Evolutionary conservation across 108 stramenopile genomes (phyloP).

Genomic region (Parmales sp.): DNA sequence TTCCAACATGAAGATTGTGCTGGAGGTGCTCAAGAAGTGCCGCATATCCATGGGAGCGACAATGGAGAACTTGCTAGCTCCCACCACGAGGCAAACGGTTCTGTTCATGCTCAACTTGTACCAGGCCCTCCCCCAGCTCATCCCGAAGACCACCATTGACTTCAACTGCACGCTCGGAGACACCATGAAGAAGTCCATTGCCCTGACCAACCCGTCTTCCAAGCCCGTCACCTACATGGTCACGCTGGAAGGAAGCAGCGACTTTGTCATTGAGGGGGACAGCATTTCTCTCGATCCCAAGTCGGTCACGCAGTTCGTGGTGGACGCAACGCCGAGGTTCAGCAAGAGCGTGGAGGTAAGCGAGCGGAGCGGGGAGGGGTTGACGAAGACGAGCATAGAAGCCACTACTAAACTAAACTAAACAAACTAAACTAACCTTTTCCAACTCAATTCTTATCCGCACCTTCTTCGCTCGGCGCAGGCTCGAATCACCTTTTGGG

Average conservation of each 20-base stretch:
- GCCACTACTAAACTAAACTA: too few relatives aligned
- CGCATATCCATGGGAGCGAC: background rate
- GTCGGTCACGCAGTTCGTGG: slow-evolving; percentile 4
- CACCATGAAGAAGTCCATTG: slow-evolving; percentile 34
- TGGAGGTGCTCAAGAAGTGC: background rate
- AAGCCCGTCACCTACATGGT: slow-evolving; percentile 30
- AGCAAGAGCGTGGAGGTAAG: slow-evolving; percentile 23
- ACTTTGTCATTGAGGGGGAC: slow-evolving; percentile 16
- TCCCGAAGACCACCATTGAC: slow-evolving; percentile 44
- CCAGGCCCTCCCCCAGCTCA: slow-evolving; percentile 33
- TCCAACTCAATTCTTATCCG: too few relatives aligned
- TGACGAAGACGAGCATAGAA: too few relatives aligned
- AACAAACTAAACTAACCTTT: too few relatives aligned
- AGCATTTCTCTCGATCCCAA: slow-evolving; percentile 13
- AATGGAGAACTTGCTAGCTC: background rate
- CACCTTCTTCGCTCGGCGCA: too few relatives aligned
- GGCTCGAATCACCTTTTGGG: slow-evolving; percentile 31
- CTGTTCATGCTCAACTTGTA: slow-evolving; percentile 18
- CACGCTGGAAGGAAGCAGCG: slow-evolving; percentile 29
- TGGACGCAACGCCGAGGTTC: slow-evolving; percentile 18
- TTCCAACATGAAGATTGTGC: background rate
- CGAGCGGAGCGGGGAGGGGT: too few relatives aligned
- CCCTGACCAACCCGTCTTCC: slow-evolving; percentile 35
- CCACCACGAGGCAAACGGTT: background rate
- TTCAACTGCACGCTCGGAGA: slow-evolving; percentile 34